Conservation (phyloP, 805 yeast species). For the Teunomyces barrocoloradensis region DNA sequence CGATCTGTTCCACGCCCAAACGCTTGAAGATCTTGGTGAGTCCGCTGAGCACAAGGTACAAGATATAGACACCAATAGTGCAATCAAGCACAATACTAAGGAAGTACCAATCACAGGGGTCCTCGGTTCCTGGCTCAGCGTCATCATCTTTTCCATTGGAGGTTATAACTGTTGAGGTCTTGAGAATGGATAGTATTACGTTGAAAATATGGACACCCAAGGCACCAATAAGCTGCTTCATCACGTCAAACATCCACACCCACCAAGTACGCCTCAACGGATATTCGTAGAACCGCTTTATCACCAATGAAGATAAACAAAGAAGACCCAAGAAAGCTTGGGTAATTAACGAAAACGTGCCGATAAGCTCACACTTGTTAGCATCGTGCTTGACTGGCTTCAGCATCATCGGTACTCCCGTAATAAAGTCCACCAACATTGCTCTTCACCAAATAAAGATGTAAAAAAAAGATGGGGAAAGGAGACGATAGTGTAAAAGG, state of each 20-base stretch:
- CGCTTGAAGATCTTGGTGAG: conserved; percentile 44
- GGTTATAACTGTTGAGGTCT: conserved; percentile 21
- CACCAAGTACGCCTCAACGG: conserved; percentile 82
- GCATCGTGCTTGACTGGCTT: conserved; percentile 14
- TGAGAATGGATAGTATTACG: conserved; percentile 63
- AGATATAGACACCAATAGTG: conserved; percentile 86
- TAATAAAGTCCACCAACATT: conserved; percentile 5
- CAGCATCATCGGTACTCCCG: conserved; percentile 3
- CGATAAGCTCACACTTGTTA: conserved; percentile 52
- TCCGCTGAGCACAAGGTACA: conserved; percentile 50
- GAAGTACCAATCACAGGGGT: conserved; percentile 95
- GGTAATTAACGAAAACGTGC: conserved; percentile 80
- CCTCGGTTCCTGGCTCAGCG: conserved; percentile 17
- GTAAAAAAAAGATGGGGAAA: not conserved
- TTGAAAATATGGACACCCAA: conserved; percentile 79
- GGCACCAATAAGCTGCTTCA: conserved; percentile 88
- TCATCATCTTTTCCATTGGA: conserved; percentile 1
- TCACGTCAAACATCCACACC: conserved; percentile 86
- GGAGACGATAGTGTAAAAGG: not conserved
- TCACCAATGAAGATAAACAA: conserved; percentile 68
- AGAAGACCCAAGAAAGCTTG: conserved; percentile 76
- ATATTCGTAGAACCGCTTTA: conserved; percentile 74
- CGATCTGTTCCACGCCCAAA: conserved; percentile 42
- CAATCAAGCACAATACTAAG: conserved; percentile 86
- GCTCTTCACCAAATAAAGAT: not conserved